Percentiles rank a stretch among this genome's conserved stretches.
Evolutionary conservation across 2,329 filamentous ascomycete species (phyloP).

Genomic region (Magnaporthales sp.): DNA sequence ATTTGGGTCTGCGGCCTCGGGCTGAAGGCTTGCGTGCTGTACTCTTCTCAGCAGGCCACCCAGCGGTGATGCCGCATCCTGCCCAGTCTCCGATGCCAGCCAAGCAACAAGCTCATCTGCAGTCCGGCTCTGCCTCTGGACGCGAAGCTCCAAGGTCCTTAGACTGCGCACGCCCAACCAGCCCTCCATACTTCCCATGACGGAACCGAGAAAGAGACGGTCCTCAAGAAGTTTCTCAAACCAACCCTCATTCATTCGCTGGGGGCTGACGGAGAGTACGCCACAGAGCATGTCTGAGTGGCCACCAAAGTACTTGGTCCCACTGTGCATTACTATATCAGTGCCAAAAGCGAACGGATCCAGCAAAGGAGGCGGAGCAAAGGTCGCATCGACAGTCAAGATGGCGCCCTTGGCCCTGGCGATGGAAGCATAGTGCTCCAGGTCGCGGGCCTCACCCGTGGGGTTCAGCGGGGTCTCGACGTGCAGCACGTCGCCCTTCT

Average conservation of each 20-base stretch:
- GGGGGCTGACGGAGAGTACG: slow-evolving; percentile 58
- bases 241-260: slow-evolving; percentile 38
- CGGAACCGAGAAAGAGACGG: slow-evolving; percentile 67
- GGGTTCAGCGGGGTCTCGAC: slow-evolving; percentile 94
- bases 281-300: slow-evolving; percentile 92
- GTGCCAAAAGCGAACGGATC: slow-evolving; percentile 77
- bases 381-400: slow-evolving; percentile 82
- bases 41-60: slow-evolving; percentile 12
- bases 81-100: slow-evolving; percentile 41
- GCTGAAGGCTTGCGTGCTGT: slow-evolving; percentile 67
- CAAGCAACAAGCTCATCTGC: slow-evolving; percentile 63
- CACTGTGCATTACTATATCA: slow-evolving; percentile 84
- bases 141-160: slow-evolving; percentile 76
- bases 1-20: slow-evolving; percentile 44
- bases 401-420: slow-evolving; percentile 67
- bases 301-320: slow-evolving; percentile 93
- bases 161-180: slow-evolving; percentile 87
- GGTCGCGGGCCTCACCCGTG: slow-evolving; percentile 68
- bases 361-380: slow-evolving; percentile 81
- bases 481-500: slow-evolving; percentile 75
- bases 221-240: slow-evolving; percentile 54
- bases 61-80: slow-evolving; percentile 5
- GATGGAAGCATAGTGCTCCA: slow-evolving; percentile 60
- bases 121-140: slow-evolving; percentile 66
- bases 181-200: slow-evolving; percentile 83